These are phyloP conservation scores for Diaporthe longicolla DNA, from an alignment of 2,329 filamentous ascomycete species.

Conservation along the genomic window DNA sequence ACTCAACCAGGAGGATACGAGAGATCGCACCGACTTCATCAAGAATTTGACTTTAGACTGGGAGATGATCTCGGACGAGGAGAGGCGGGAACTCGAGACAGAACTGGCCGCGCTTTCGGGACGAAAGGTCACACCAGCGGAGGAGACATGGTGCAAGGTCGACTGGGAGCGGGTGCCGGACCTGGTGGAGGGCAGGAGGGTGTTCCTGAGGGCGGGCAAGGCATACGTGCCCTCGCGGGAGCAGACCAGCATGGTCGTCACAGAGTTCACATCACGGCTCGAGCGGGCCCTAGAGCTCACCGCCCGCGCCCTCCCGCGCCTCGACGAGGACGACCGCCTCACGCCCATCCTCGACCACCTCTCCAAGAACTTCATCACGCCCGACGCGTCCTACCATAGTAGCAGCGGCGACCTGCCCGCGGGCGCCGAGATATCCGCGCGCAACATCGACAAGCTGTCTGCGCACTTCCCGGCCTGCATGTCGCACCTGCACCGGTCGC, in stretches of 20 bases:
- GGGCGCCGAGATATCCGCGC: slow-evolving; percentile 82
- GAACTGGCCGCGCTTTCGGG: slow-evolving; percentile 67
- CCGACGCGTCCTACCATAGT: slow-evolving; percentile 84
- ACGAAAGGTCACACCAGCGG: slow-evolving; percentile 64
- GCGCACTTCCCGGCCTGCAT: slow-evolving; percentile 93
- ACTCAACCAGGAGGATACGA: slow-evolving; percentile 80
- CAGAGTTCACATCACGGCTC: slow-evolving; percentile 85
- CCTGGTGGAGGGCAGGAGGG: slow-evolving; percentile 82
- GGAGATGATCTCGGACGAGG: slow-evolving; percentile 84
- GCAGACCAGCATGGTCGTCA: slow-evolving; percentile 89
- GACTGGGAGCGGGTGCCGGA: slow-evolving; percentile 96
- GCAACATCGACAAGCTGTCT: slow-evolving; percentile 83
- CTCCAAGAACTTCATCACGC: slow-evolving; percentile 95
- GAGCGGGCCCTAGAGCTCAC: slow-evolving; percentile 91
- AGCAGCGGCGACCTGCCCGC: slow-evolving; percentile 71
- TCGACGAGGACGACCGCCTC: slow-evolving; percentile 96
- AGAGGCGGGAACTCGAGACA: slow-evolving; percentile 75
- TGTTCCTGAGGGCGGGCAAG: slow-evolving; percentile 84
- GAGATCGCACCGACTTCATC: slow-evolving; percentile 83
- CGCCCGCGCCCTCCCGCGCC: slow-evolving; percentile 87
- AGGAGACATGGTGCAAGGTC: slow-evolving; percentile 95
- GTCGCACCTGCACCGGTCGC: slow-evolving; percentile 87
- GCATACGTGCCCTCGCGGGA: slow-evolving; percentile 92
- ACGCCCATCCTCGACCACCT: slow-evolving; percentile 79
- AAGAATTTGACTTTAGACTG: slow-evolving; percentile 84